A percentile compares a stretch with the other conserved stretches of the same genome.
Evolutionary conservation across 1,139 yeast genomes (phyloP).

Genomic region (Geotrichum australiense): DNA sequence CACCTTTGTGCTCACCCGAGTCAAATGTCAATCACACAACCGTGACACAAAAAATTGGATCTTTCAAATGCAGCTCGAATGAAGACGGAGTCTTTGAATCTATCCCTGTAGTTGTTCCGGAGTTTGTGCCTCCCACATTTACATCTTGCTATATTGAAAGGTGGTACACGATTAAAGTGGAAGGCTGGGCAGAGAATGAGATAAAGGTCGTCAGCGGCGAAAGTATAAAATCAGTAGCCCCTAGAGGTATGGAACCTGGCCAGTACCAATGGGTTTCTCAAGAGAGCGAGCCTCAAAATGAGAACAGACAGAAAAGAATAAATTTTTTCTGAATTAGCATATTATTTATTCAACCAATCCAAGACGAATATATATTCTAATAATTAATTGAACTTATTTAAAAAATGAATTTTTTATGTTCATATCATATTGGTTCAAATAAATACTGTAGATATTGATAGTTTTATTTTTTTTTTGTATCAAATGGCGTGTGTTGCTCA

Average conservation of each 20-base stretch:
- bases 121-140: constrained; percentile 12
- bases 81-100: not conserved
- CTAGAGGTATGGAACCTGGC: constrained; percentile 13
- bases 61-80: not conserved
- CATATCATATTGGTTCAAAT: too few relatives aligned
- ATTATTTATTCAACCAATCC: too few relatives aligned
- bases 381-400: too few relatives aligned
- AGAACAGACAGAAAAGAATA: too few relatives aligned
- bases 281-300: too few relatives aligned
- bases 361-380: too few relatives aligned
- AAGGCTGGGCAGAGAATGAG: constrained; percentile 2
- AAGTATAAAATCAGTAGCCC: constrained; percentile 3
- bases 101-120: not conserved
- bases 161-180: constrained; percentile 6
- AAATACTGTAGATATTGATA: too few relatives aligned
- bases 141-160: constrained; percentile 13
- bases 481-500: too few relatives aligned
- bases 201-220: not conserved
- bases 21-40: not conserved
- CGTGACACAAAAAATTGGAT: constrained; percentile 6
- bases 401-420: too few relatives aligned
- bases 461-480: too few relatives aligned
- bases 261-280: constrained; percentile 13
- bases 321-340: too few relatives aligned
- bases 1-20: constrained; percentile 2